phyloP scores from a whole-genome alignment of 257 asterid species.

The Primulina huaijiensis region DNA sequence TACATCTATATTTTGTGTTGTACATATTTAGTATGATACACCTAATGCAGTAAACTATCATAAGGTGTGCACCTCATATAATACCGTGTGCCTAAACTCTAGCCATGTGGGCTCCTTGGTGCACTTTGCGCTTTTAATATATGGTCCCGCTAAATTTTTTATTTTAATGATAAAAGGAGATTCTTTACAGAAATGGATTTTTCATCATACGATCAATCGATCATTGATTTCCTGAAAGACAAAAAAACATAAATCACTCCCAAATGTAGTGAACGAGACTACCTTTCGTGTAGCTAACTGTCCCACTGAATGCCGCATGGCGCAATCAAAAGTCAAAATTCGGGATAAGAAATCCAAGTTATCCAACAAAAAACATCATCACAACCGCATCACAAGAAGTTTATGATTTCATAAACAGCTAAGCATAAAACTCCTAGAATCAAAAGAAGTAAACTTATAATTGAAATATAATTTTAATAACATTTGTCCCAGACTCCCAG shows the following conservation, averaged over 20 bases:
- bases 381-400: not conserved
- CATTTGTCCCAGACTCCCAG: not conserved
- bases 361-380: constrained; percentile 8
- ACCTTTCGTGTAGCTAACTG: not conserved
- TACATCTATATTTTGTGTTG: too few species aligned
- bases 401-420: not conserved
- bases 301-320: constrained; percentile 19
- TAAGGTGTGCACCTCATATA: too few species aligned
- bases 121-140: too few species aligned
- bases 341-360: not conserved
- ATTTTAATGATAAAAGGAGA: not conserved
- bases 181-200: not conserved
- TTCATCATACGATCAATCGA: not conserved
- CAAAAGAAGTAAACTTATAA: too few species aligned
- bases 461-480: too few species aligned
- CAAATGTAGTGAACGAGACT: not conserved
- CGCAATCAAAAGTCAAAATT: not conserved
- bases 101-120: too few species aligned
- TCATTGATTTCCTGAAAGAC: constrained; percentile 3
- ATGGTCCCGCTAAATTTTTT: not conserved
- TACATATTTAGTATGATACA: too few species aligned
- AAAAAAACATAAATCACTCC: not conserved
- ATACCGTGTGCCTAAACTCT: too few species aligned
- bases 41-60: too few species aligned
- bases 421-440: not conserved